Evolutionary conservation across 352 stramenopile genomes (phyloP).

Genomic region (Phytophthora brassicae): DNA sequence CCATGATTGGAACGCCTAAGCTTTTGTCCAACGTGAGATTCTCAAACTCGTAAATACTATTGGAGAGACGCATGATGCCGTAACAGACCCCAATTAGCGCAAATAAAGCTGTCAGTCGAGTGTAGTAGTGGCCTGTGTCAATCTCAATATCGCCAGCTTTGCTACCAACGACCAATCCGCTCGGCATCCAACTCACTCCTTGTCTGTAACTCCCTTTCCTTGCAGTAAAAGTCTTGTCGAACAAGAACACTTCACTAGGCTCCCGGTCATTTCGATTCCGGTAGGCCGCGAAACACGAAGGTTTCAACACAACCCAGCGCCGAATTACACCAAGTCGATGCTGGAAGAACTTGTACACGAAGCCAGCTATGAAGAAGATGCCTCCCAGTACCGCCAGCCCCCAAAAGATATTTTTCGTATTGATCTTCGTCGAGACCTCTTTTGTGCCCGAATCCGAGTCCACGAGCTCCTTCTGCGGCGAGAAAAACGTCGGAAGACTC

Average conservation of each 20-base stretch:
- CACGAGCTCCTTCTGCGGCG: conserved; percentile 59
- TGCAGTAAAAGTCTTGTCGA: conserved; percentile 82
- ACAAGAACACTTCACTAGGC: conserved; percentile 85
- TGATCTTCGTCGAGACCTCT: conserved; percentile 50
- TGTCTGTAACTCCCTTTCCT: conserved; percentile 80
- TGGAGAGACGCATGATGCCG: conserved; percentile 61
- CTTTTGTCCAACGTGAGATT: conserved; percentile 34
- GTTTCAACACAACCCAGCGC: conserved; percentile 87
- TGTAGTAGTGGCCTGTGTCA: conserved; percentile 88
- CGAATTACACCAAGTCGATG: conserved; percentile 83
- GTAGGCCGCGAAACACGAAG: conserved; percentile 84
- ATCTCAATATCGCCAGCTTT: conserved; percentile 84
- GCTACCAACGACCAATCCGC: conserved; percentile 76
- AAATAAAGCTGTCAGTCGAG: conserved; percentile 64
- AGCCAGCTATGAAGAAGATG: conserved; percentile 69
- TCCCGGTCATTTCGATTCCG: conserved; percentile 71
- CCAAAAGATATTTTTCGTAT: conserved; percentile 56
- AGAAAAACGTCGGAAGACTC: conserved; percentile 69
- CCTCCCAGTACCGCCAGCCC: conserved; percentile 49
- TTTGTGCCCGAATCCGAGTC: conserved; percentile 36
- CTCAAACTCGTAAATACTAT: conserved; percentile 64
- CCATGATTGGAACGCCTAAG: conserved; percentile 29
- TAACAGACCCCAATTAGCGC: conserved; percentile 69
- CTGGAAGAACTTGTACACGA: conserved; percentile 90
- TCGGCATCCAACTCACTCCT: conserved; percentile 88